Percentiles rank a stretch among this genome's conserved stretches.
phyloP scores from a whole-genome alignment of 768 basidiomycete genomes.

The Collybia nuda region DNA sequence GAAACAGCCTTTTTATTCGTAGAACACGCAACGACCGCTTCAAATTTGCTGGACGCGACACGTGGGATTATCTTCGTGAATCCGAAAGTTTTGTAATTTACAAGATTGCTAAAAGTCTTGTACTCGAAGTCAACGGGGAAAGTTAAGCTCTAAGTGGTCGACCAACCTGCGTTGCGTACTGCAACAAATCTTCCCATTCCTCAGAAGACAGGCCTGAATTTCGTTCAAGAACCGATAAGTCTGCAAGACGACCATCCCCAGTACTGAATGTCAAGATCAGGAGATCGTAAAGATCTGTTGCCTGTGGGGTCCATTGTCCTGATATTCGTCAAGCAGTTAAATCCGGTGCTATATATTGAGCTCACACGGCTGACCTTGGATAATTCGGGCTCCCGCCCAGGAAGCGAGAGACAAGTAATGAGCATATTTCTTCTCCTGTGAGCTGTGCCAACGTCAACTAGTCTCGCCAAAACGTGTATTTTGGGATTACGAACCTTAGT shows the following conservation, averaged over 20 bases:
- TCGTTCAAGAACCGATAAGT: slow-evolving; percentile 53
- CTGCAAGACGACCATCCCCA: slow-evolving; percentile 48
- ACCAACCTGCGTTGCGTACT: slow-evolving; percentile 72
- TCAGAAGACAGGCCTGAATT: slow-evolving; percentile 51
- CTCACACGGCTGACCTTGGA: slow-evolving; percentile 44
- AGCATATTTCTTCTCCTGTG: slow-evolving; percentile 76
- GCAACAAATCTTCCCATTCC: slow-evolving; percentile 70
- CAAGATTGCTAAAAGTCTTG: slow-evolving; percentile 59
- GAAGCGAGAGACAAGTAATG: slow-evolving; percentile 71
- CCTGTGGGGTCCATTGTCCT: slow-evolving; percentile 80
- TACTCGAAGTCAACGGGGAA: neutral
- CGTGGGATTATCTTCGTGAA: slow-evolving; percentile 87
- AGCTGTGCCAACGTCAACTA: slow-evolving; percentile 34
- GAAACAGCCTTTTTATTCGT: slow-evolving; percentile 52
- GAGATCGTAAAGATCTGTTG: slow-evolving; percentile 66
- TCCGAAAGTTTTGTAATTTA: slow-evolving; percentile 82
- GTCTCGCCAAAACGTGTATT: neutral
- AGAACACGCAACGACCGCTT: slow-evolving; percentile 59
- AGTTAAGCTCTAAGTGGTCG: neutral
- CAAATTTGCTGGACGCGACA: slow-evolving; percentile 58
- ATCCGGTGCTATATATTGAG: neutral
- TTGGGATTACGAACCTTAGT: slow-evolving; percentile 45
- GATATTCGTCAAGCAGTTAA: neutral
- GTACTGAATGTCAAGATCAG: slow-evolving; percentile 69
- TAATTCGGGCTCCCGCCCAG: slow-evolving; percentile 85